Evolutionary conservation across 2,329 filamentous ascomycete genomes (phyloP).

Genomic region (Pyrenochaeta sp.): DNA sequence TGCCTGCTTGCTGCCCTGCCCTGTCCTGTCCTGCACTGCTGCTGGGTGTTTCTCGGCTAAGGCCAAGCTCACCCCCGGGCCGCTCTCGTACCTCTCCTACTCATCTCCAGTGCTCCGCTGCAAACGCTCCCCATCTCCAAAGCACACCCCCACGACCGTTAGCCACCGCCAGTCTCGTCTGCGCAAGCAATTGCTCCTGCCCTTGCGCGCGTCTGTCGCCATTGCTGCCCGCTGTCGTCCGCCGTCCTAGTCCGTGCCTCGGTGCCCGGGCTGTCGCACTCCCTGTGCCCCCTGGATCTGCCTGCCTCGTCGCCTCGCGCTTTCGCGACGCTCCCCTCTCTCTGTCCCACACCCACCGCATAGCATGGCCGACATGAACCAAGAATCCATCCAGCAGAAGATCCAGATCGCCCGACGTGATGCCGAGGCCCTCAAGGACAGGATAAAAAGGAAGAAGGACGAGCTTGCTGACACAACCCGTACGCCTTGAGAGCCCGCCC

Average conservation of each 20-base stretch:
- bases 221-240: constrained; percentile 24
- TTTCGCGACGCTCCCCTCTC: constrained; percentile 18
- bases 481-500: constrained; percentile 63
- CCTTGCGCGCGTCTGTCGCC: constrained; percentile 35
- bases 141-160: constrained; percentile 21
- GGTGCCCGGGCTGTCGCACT: constrained; percentile 36
- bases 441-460: constrained; percentile 99
- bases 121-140: constrained; percentile 25
- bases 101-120: constrained; percentile 36
- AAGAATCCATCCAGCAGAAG: constrained; percentile 62
- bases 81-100: constrained; percentile 43
- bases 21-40: no score
- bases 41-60: constrained; percentile 44
- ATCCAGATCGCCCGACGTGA: constrained; percentile 98
- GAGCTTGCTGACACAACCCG: constrained; percentile 96
- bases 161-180: constrained; percentile 8
- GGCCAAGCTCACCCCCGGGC: constrained; percentile 35
- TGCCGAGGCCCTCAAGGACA: constrained; percentile 96
- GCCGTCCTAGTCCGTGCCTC: constrained; percentile 23
- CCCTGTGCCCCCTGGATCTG: constrained; percentile 47
- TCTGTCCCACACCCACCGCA: constrained; percentile 13
- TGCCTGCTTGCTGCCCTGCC: no score
- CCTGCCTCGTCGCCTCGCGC: constrained; percentile 33
- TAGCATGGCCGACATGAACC: constrained; percentile 59
- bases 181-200: constrained; percentile 42